Evolutionary conservation across 1,284 basidiomycete genomes (phyloP).

Genomic region (Erythrobasidium hasegawianum): DNA sequence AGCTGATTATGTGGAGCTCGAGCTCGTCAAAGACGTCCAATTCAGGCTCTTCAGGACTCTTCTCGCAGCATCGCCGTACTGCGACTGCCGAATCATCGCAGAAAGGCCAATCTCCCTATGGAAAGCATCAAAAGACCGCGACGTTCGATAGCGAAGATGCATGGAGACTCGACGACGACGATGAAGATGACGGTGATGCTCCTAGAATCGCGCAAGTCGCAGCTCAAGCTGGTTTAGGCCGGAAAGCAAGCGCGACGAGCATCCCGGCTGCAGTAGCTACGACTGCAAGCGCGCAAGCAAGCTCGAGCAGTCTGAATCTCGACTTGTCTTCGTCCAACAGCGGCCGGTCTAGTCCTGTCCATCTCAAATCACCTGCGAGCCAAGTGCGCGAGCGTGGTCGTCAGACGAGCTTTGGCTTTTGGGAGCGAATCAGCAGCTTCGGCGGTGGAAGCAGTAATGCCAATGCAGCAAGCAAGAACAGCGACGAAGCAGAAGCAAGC

Average conservation of each 20-base stretch:
- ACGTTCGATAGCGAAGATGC: conserved; percentile 22
- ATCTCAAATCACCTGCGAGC: conserved; percentile 6
- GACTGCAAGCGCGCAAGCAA: not conserved
- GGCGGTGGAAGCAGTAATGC: conserved; percentile 3
- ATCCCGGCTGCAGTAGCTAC: not conserved
- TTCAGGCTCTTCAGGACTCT: conserved; percentile 5
- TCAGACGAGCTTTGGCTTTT: conserved; percentile 31
- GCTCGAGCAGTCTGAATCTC: not conserved
- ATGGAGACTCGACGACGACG: conserved; percentile 33
- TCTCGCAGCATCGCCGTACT: conserved; percentile 18
- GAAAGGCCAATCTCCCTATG: conserved; percentile 4
- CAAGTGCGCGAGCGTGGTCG: conserved; percentile 21
- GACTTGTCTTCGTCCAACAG: not conserved
- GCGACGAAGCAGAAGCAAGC: conserved; percentile 23
- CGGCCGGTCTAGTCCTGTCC: not conserved
- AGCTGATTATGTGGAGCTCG: conserved; percentile 26
- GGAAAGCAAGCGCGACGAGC: conserved; percentile 18
- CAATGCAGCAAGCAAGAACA: conserved; percentile 3
- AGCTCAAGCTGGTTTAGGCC: conserved; percentile 31
- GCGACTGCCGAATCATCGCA: conserved; percentile 7
- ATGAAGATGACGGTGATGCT: conserved; percentile 9
- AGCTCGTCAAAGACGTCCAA: conserved; percentile 16
- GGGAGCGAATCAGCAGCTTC: conserved; percentile 31
- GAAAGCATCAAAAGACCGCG: conserved; percentile 1
- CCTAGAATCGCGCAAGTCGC: conserved; percentile 31